Percentiles rank a stretch among this genome's conserved stretches.
Conservation (phyloP, 306 rosid species). For the Citrullus colocynthis region DNA sequence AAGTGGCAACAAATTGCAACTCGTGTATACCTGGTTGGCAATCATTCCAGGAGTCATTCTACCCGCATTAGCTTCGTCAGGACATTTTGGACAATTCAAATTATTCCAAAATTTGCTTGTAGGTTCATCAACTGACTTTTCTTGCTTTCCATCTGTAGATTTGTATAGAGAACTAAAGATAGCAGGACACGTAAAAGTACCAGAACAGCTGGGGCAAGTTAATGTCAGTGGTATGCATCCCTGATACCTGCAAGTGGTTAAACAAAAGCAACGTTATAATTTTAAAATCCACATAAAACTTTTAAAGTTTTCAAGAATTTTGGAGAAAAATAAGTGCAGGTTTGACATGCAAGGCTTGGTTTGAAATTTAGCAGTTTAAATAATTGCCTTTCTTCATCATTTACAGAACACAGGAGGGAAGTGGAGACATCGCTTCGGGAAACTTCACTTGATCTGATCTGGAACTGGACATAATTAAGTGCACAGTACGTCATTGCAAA, state of each 20-base stretch:
- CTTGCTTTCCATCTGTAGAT: constrained; percentile 31
- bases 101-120: constrained; percentile 48
- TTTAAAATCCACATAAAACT: not conserved
- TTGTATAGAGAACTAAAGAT: constrained; percentile 46
- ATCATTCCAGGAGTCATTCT: constrained; percentile 65
- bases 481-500: not conserved
- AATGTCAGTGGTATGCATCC: constrained; percentile 66
- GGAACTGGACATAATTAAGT: constrained; percentile 39
- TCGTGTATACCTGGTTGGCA: constrained; percentile 57
- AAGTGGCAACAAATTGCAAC: not conserved
- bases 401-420: constrained; percentile 40
- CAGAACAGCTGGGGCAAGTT: constrained; percentile 82
- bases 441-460: constrained; percentile 52
- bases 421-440: constrained; percentile 39
- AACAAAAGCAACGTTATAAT: not conserved
- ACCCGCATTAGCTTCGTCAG: constrained; percentile 39
- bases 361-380: not conserved
- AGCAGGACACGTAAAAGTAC: constrained; percentile 52
- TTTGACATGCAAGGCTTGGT: not conserved
- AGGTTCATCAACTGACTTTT: constrained; percentile 26
- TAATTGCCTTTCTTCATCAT: constrained; percentile 69
- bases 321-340: not conserved
- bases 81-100: constrained; percentile 69
- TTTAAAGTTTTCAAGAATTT: constrained; percentile 2
- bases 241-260: constrained; percentile 44